Evolutionary conservation across 2,329 filamentous ascomycete genomes (phyloP), one percentile per base, ranked within the genome.

Genomic region (Colletotrichum aenigma): DNA sequence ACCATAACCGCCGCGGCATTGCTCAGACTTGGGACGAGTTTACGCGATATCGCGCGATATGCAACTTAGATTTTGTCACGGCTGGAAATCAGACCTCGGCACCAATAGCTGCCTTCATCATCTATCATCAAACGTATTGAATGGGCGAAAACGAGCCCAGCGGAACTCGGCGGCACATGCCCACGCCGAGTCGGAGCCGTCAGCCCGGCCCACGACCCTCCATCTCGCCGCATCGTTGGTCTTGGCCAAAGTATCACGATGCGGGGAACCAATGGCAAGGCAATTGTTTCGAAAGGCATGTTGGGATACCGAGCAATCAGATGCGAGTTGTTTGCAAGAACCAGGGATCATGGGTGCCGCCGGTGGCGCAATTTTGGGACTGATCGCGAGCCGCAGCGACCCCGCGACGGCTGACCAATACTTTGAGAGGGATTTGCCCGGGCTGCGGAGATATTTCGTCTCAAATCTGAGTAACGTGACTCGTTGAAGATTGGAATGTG

Each of bases 341-440:
- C 18, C 36, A 61, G n/a, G 66, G 66, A 68, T 58, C 52, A 68
- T 38, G 24, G 71, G 56, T 67, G 32, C 43, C 36, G 21, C 34
- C 38, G 65, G 61, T 73, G 76, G 24, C 75, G 73, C 68, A 43
- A 70, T 76, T 76, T 72, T 76, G 76, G 69, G 12, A 66, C 30
- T 36, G 66, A 72, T 72, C 66, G 62, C 73, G 76, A 70, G 52
- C 52, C 30, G 61, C 21, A 61, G 52, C 10, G 16, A 48, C 58
- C 71, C 66, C 66, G 71, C 66, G 66, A 13, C 21, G 43, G 43
- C 10, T 16, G 52, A 24, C 66, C 71, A 71, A 74, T 66, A 15
- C 67, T 61, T 13, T 15, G 36, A 16, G 8, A 16, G 30, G 16
- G 18, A 60, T 58, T 36, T 48, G 15, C 30, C 24, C 52, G 30